Evolutionary conservation across 805 yeast species (phyloP), one percentile per base, ranked within the genome.

Genomic region (Saccharomycopsis javanensis): DNA sequence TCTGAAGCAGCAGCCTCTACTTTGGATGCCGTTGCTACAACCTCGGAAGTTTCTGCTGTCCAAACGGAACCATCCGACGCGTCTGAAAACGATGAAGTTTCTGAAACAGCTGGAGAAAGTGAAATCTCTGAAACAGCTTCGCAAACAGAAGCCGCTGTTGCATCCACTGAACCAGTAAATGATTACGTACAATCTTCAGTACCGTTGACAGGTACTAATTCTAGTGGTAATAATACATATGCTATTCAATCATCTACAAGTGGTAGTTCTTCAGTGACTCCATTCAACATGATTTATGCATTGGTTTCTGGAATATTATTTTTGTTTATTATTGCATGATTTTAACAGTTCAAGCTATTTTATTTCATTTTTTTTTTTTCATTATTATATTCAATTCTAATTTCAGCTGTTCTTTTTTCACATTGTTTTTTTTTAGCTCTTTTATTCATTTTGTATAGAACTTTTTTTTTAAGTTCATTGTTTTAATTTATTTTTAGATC

Each of bases 1-100:
- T 33, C 61, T 45, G 64, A 60, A 28, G 66, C 62, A 57, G 64
- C 59, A 54, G 67, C 64, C 42, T 58, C 62, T 55, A 63, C 66
- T 63, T 55, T 60, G 38, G 62, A 59, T 55, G 62, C 63, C 59
- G 60, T 66, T 27, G 65, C 65, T 54, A 66, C 66, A 55, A 50
- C 62, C 42, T 56, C 65, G 33, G 48, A 16, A 18, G 25, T 11
- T n/a, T 25, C 46, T 18, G 18, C 33, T 30, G 33, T 30, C 10
- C 33, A 5, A 30, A 10, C 10, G 10, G 33, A 6, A 6, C 8
- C 10, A 30, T 30, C 33, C 33, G 33, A 5, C 10, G 11, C 35
- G 10, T 31, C 35, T n/a, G n/a, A n/a, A n/a, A n/a, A n/a, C n/a
- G n/a, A n/a, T n/a, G n/a, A n/a, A n/a, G n/a, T n/a, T n/a, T n/a